Conservation (phyloP, 352 stramenopile genomes). For the Pythium graminicola region DNA sequence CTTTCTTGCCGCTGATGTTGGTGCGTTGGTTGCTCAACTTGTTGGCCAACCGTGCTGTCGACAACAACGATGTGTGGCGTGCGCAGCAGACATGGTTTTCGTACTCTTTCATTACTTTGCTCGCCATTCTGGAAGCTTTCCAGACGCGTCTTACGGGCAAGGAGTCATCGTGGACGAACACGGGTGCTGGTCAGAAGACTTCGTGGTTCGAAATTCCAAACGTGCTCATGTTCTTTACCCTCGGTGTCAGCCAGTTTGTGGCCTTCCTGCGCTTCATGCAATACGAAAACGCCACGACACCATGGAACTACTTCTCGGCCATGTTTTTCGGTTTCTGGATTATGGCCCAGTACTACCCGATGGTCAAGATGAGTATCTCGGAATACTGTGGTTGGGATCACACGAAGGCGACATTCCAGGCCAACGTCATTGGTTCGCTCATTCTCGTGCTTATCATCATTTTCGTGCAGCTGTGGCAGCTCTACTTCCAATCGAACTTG, state of each 20-base stretch:
- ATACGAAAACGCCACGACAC: conserved; percentile 84
- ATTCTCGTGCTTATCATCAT: conserved; percentile 79
- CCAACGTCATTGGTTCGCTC: conserved; percentile 79
- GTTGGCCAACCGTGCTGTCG: conserved; percentile 78
- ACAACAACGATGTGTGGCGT: conserved; percentile 88
- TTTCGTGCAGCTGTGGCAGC: conserved; percentile 86
- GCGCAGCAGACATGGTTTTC: conserved; percentile 88
- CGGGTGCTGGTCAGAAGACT: conserved; percentile 83
- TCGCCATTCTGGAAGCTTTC: conserved; percentile 78
- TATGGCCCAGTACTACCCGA: conserved; percentile 83
- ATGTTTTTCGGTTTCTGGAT: conserved; percentile 88
- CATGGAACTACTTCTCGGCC: conserved; percentile 85
- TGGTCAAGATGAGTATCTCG: conserved; percentile 90
- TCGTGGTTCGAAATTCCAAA: conserved; percentile 87
- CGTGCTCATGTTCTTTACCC: conserved; percentile 84
- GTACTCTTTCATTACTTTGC: conserved; percentile 85
- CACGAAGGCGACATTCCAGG: conserved; percentile 74
- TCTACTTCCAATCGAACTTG: conserved; percentile 76
- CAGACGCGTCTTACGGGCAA: conserved; percentile 76
- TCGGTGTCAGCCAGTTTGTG: conserved; percentile 65
- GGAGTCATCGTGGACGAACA: conserved; percentile 86
- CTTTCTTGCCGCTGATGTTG: conserved; percentile 82
- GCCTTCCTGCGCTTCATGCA: conserved; percentile 82
- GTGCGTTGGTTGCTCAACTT: conserved; percentile 76
- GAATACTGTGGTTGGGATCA: conserved; percentile 88